Conservation (phyloP, 2,329 filamentous ascomycete genomes). For the Aspergillus sergii region DNA sequence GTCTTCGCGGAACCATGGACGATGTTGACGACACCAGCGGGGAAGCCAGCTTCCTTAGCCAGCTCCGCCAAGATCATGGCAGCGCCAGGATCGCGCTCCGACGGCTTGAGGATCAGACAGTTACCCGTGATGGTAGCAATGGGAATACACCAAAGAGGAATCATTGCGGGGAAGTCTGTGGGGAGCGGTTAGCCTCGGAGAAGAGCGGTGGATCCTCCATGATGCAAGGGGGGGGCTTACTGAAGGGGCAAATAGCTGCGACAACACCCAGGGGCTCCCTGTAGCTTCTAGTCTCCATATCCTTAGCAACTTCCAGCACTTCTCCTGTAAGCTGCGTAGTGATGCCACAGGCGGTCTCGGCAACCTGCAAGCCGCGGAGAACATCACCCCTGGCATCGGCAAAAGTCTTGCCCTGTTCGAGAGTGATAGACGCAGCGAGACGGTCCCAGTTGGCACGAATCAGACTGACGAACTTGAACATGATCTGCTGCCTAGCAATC, state of each 20-base stretch:
- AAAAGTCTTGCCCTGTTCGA: slow-evolving; percentile 71
- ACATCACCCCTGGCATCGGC: slow-evolving; percentile 69
- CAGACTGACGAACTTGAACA: slow-evolving; percentile 67
- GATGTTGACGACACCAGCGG: slow-evolving; percentile 67
- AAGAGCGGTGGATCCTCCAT: background rate
- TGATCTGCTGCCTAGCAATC: slow-evolving; percentile 63
- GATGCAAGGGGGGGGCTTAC: slow-evolving; percentile 41
- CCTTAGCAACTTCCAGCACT: slow-evolving; percentile 69
- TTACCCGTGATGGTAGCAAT: slow-evolving; percentile 68
- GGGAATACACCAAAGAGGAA: slow-evolving; percentile 68
- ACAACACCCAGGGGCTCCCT: slow-evolving; percentile 66
- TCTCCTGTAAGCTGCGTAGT: slow-evolving; percentile 67
- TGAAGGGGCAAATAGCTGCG: slow-evolving; percentile 68
- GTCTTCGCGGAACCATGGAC: slow-evolving; percentile 66
- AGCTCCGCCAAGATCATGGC: slow-evolving; percentile 69
- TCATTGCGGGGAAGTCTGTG: slow-evolving; percentile 70
- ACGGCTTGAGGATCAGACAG: slow-evolving; percentile 66
- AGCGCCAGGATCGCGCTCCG: slow-evolving; percentile 66
- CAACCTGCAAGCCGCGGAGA: slow-evolving; percentile 66
- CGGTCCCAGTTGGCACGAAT: slow-evolving; percentile 68
- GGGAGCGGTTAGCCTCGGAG: slow-evolving; percentile 23
- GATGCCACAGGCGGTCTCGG: slow-evolving; percentile 68
- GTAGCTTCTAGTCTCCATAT: slow-evolving; percentile 70
- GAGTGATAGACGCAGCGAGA: slow-evolving; percentile 65
- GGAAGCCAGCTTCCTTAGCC: slow-evolving; percentile 65